Evolutionary conservation across 2,329 filamentous ascomycete species (phyloP), one percentile per base, ranked within the genome.

Genomic region (Neonectria neomacrospora): DNA sequence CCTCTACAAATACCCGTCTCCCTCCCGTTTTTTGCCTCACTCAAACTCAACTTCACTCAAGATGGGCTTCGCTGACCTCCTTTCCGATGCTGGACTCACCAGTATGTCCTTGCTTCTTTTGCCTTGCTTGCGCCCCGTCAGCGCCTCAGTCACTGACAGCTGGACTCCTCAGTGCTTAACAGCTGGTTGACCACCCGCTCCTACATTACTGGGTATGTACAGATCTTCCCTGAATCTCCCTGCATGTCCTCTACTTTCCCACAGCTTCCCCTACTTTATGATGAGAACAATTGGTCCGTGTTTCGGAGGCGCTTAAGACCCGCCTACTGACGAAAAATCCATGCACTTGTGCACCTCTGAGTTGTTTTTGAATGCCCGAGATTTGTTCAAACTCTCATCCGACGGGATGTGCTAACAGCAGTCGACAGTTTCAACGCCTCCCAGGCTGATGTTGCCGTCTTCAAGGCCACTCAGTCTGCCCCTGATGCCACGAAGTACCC

Each of bases 231-330:
- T 23, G 28, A 32, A 57, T 42, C 26, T 37, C 30, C 3, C 23
- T 50, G 42, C 22, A 53, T 22, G 61, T 48, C 34, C 10, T 45
- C 4, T 16, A 20, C 9, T 56, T 53, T 18, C 37, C 34, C 12
- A 20, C 4, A 5, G 39, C n/a, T 48, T 64, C 16, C 52, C 54
- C 56, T 63, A 58, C 59, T 72, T 61, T 63, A 71, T 80, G 91
- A 94, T 94, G 92, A 94, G 86, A 91, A 86, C 85, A 85, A 90
- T 94, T 94, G 91, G 92, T 95, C 92, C 92, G 91, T 95, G 92
- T 96, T 95, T 89, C 92, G 88, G 91, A 95, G 79, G 90, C 89
- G 90, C 91, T 93, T 92, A 95, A 95, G 91, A 94, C 91, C 92
- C 91, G 90, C 88, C 82, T 83, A 79, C 87, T 91, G 92, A 93